Percentiles rank a stretch among this genome's conserved stretches.
phyloP scores from a whole-genome alignment of 106 monocot genomes.

The Dendrobium catenatum region DNA sequence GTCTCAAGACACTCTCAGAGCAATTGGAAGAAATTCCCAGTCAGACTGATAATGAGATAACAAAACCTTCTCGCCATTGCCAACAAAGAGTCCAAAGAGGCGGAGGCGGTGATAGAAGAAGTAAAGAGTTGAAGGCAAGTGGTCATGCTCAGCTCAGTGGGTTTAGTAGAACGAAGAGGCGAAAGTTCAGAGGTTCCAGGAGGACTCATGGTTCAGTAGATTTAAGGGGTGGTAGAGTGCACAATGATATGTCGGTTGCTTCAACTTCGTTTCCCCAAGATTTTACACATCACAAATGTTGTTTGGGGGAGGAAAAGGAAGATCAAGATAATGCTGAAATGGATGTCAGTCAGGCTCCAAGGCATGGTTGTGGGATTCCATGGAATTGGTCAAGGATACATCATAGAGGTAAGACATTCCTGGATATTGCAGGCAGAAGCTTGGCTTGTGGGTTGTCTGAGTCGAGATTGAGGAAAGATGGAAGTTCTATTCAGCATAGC shows the following conservation, averaged over 20 bases:
- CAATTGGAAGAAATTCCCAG: constrained; percentile 27
- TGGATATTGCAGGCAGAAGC: constrained; percentile 89
- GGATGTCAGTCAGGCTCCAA: constrained; percentile 35
- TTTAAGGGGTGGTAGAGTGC: constrained; percentile 19
- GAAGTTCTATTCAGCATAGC: constrained; percentile 20
- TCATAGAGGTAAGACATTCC: constrained; percentile 64
- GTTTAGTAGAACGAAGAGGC: constrained; percentile 34
- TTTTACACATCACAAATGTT: constrained; percentile 14
- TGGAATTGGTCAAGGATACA: constrained; percentile 98
- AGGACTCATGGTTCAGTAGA: constrained; percentile 23
- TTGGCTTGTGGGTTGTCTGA: constrained; percentile 83
- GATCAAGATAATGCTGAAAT: constrained; percentile 24
- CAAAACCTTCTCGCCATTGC: constrained; percentile 14
- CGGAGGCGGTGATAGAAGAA: constrained; percentile 8
- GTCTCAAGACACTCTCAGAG: constrained; percentile 29
- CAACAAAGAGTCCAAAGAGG: constrained; percentile 4
- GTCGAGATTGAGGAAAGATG: constrained; percentile 42
- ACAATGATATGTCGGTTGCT: constrained; percentile 27
- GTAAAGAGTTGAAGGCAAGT: constrained; percentile 16
- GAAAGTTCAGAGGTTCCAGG: constrained; percentile 27
- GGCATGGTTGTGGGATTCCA: constrained; percentile 84
- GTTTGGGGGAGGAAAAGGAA: constrained; percentile 15
- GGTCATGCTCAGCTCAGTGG: constrained; percentile 17
- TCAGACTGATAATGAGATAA: constrained; percentile 20
- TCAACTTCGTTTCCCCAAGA: constrained; percentile 26